Conservation (phyloP, 352 stramenopile genomes). For the Pythium insidiosum region DNA sequence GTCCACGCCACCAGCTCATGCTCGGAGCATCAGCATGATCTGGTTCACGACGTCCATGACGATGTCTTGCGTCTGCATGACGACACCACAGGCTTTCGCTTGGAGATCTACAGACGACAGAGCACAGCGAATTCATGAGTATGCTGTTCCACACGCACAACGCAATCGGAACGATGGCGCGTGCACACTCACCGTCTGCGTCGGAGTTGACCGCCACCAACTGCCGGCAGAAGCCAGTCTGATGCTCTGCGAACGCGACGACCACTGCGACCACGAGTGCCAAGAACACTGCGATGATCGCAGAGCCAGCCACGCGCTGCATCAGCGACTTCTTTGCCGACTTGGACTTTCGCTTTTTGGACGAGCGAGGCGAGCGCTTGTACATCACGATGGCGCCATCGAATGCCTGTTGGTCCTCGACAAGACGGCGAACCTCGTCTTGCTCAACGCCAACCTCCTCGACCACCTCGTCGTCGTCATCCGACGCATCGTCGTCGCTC, state of each 20-base stretch:
- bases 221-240: conserved; percentile 11
- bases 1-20: background rate
- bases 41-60: background rate
- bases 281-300: conserved; percentile 26
- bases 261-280: conserved; percentile 30
- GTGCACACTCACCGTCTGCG: conserved; percentile 13
- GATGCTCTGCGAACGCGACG: conserved; percentile 30
- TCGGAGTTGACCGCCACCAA: conserved; percentile 3
- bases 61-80: conserved; percentile 8
- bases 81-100: conserved; percentile 5
- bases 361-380: too few species aligned
- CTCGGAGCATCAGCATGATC: conserved; percentile 4
- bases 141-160: background rate
- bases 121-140: background rate
- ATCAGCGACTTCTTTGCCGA: conserved; percentile 9
- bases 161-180: background rate
- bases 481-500: conserved; percentile 22
- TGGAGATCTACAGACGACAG: too few species aligned
- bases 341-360: too few species aligned
- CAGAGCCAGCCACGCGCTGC: conserved; percentile 20
- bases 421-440: conserved; percentile 19
- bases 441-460: too few species aligned
- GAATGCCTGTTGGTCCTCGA: conserved; percentile 8
- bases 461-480: conserved; percentile 44
- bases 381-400: conserved; percentile 4